Evolutionary conservation across 305 asterid genomes (phyloP).

Genomic region (Fraxinus baroniana): DNA sequence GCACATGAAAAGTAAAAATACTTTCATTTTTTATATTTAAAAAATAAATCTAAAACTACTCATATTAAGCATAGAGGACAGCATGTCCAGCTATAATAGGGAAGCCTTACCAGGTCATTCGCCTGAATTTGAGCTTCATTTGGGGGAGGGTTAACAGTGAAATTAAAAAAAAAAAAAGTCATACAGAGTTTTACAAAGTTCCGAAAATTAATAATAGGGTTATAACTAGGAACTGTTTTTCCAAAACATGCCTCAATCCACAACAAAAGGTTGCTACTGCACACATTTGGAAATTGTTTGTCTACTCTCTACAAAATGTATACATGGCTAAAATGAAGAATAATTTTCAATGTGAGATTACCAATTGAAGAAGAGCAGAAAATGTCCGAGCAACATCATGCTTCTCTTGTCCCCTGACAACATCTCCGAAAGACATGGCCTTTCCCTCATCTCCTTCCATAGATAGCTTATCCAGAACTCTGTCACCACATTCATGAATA

Average conservation of each 20-base stretch:
- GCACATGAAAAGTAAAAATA: background rate
- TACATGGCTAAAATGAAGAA: background rate
- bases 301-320: constrained; percentile 4
- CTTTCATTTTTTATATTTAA: background rate
- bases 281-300: background rate
- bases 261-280: background rate
- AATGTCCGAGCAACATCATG: constrained; percentile 92
- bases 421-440: constrained; percentile 58
- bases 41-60: background rate
- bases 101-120: background rate
- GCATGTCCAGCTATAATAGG: background rate
- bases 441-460: constrained; percentile 36
- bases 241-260: background rate
- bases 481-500: constrained; percentile 80
- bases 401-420: constrained; percentile 76
- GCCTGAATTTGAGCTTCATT: background rate
- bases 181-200: background rate
- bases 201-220: background rate
- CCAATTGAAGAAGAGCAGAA: constrained; percentile 96
- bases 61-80: background rate
- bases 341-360: constrained; percentile 25
- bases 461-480: constrained; percentile 60
- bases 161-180: background rate
- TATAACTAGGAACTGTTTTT: background rate
- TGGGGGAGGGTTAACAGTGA: background rate